Evolutionary conservation across 2,329 filamentous ascomycete species (phyloP), one percentile per base, ranked within the genome.

Genomic region (Fonsecaea multimorphosa): DNA sequence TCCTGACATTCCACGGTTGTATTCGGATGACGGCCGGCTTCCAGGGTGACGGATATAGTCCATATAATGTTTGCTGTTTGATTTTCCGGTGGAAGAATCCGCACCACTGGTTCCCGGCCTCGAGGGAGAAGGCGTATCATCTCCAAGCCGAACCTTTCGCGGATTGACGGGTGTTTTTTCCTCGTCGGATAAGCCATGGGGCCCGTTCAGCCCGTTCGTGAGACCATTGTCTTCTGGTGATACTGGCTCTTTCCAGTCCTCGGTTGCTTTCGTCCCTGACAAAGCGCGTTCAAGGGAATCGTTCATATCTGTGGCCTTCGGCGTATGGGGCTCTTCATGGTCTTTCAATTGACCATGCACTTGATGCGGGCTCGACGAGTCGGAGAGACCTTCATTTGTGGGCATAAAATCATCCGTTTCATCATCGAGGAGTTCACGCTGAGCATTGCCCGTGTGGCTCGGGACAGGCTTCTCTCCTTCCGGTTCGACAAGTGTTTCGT

Each of bases 41-140:
- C 68, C 68, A 8, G 60, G 68, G 54, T 70, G 68, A 22, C 58
- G 62, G 24, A 70, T 53, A 29, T 70, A 70, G 46, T 70, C 68
- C 65, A 70, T 68, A 40, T 67, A 67, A 58, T 62, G 59, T 49
- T 34, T 59, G 63, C 53, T 49, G 12, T 60, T 61, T 24, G 52
- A 52, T 52, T 61, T 66, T 9, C 44, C 29, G 31, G 59, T 27
- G 8, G 56, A 51, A 29, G 52, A 51, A 38, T 69, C 68, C 24
- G 57, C 24, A 22, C 61, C 49, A 29, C 61, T 62, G 8, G 67
- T 58, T 22, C 56, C 61, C 2, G 67, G 53, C 29, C 61, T 55
- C 11, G 61, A 60, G 7, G 60, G 63, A 55, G 63, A 60, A n/a
- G 51, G 60, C 27, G 63, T 61, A n/a, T 32, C 6, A 31, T 64